phyloP scores from a whole-genome alignment of 306 rosid species.

The Cucurbita moschata region DNA sequence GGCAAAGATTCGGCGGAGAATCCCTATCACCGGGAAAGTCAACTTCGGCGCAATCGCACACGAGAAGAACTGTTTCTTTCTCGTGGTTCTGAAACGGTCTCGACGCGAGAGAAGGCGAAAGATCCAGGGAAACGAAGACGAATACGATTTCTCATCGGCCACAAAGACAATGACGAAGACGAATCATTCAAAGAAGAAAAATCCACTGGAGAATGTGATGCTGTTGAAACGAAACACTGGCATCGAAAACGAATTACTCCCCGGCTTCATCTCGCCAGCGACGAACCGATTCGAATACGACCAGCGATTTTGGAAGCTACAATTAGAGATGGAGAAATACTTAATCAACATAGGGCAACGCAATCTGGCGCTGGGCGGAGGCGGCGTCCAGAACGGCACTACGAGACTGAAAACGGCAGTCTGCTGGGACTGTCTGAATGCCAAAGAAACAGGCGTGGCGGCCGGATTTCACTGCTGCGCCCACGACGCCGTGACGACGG shows the following conservation, averaged over 20 bases:
- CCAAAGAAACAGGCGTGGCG: slow-evolving; percentile 14
- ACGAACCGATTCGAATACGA: slow-evolving; percentile 24
- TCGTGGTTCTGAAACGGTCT: slow-evolving; percentile 40
- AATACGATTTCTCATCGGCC: background rate
- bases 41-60: slow-evolving; percentile 25
- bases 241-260: background rate
- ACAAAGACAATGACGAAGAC: background rate
- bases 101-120: slow-evolving; percentile 27
- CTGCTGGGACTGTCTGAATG: slow-evolving; percentile 38
- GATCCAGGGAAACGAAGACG: background rate
- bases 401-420: background rate
- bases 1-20: slow-evolving; percentile 13
- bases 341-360: slow-evolving; percentile 19
- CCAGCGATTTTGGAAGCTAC: slow-evolving; percentile 19
- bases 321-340: slow-evolving; percentile 23
- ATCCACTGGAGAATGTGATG: slow-evolving; percentile 26
- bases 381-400: background rate
- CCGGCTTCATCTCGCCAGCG: slow-evolving; percentile 10
- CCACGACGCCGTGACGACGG: slow-evolving; percentile 33
- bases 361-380: background rate
- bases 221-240: slow-evolving; percentile 26
- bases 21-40: slow-evolving; percentile 38
- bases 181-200: slow-evolving; percentile 1
- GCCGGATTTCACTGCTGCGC: slow-evolving; percentile 56
- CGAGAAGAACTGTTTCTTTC: slow-evolving; percentile 30